Conservation (phyloP, 495 filamentous ascomycete genomes). For the Lineolata rhizophorae region DNA sequence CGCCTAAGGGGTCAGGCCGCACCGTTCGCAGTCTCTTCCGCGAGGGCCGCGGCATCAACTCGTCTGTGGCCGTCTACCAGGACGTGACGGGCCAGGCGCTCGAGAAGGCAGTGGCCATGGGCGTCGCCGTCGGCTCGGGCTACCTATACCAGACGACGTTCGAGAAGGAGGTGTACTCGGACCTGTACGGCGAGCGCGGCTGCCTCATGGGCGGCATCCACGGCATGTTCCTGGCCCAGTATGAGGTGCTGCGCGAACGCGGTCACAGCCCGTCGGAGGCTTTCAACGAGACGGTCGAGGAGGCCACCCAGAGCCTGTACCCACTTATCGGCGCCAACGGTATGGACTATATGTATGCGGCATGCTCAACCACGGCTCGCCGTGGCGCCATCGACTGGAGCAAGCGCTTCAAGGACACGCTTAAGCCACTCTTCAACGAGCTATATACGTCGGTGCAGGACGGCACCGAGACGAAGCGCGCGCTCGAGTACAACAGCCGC, state of each 20-base stretch:
- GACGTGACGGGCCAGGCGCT: conserved; percentile 95
- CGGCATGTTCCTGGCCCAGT: conserved; percentile 99
- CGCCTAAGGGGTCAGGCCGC: conserved; percentile 95
- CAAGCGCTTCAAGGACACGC: conserved; percentile 73
- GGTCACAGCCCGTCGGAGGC: conserved; percentile 95
- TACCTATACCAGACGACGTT: conserved; percentile 99
- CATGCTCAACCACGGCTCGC: conserved; percentile 95
- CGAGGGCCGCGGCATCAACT: conserved; percentile 98
- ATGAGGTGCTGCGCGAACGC: conserved; percentile 96
- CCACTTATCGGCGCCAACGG: conserved; percentile 88
- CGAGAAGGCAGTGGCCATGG: conserved; percentile 93
- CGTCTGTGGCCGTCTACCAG: conserved; percentile 94
- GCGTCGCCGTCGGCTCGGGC: conserved; percentile 84
- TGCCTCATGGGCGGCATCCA: conserved; percentile 99
- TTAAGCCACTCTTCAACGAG: conserved; percentile 95
- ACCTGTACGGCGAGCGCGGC: conserved; percentile 97
- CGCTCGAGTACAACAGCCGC: conserved; percentile 87
- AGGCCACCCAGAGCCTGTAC: conserved; percentile 94
- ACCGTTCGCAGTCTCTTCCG: conserved; percentile 95
- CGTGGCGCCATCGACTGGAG: conserved; percentile 99
- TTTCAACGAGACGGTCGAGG: conserved; percentile 99
- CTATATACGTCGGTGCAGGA: conserved; percentile 80
- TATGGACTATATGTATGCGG: conserved; percentile 99
- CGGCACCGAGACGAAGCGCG: conserved; percentile 80
- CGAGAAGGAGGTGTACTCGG: conserved; percentile 98